Percentiles rank a stretch among this genome's conserved stretches.
phyloP scores from a whole-genome alignment of 371 early-diverging fungal species.

The Apophysomyces ossiformis region DNA sequence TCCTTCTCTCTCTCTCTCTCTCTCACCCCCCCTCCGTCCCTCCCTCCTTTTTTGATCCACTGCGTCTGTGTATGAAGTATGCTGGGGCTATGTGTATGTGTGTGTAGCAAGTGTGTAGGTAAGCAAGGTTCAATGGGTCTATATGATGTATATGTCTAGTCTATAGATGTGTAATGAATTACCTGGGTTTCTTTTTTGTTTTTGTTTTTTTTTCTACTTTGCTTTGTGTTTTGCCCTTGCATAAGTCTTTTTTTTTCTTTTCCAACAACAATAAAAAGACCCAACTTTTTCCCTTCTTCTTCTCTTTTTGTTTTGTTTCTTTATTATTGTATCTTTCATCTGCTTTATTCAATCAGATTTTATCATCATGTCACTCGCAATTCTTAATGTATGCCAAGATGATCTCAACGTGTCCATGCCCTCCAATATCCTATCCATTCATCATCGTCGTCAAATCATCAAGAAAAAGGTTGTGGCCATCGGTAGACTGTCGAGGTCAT shows the following conservation, averaged over 20 bases:
- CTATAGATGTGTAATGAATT: neutral
- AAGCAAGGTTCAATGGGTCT: too few relatives aligned
- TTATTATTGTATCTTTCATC: neutral
- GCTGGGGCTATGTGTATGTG: too few relatives aligned
- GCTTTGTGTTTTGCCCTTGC: neutral
- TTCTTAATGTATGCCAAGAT: conserved; percentile 27
- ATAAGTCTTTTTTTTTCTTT: neutral
- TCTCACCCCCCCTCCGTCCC: too few relatives aligned
- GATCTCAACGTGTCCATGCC: conserved; percentile 16
- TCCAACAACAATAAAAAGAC: conserved; percentile 6
- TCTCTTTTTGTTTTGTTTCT: neutral
- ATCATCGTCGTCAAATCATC: conserved; percentile 44
- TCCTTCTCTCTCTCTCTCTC: neutral
- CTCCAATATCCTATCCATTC: conserved; percentile 12
- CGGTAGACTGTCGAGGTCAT: conserved; percentile 42
- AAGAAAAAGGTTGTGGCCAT: conserved; percentile 49
- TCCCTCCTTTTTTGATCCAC: neutral
- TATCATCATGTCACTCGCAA: conserved; percentile 31
- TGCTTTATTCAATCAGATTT: neutral
- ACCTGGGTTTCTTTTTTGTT: neutral
- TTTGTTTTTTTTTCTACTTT: neutral
- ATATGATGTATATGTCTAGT: neutral
- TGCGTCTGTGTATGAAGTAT: neutral
- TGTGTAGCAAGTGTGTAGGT: too few relatives aligned
- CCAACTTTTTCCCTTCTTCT: neutral